phyloP scores from a whole-genome alignment of 2,329 filamentous ascomycete genomes.

The Thyridium curvatum region DNA sequence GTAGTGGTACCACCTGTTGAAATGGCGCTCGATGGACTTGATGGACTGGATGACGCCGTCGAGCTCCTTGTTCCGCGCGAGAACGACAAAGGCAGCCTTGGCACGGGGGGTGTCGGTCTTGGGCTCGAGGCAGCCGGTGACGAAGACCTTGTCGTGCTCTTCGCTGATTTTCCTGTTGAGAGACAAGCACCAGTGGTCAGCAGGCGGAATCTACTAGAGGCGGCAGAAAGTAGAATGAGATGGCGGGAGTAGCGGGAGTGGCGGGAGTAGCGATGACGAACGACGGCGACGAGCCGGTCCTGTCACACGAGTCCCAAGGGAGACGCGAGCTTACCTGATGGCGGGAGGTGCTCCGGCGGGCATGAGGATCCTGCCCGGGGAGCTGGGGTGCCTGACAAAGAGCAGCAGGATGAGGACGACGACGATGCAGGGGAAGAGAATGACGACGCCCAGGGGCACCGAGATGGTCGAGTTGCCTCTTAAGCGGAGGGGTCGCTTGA shows the following conservation, averaged over 20 bases:
- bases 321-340: constrained; percentile 82
- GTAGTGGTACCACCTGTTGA: constrained; percentile 98
- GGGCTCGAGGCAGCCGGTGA: constrained; percentile 78
- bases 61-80: constrained; percentile 92
- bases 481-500: constrained; percentile 79
- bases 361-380: constrained; percentile 75
- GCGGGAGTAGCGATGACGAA: no score
- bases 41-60: constrained; percentile 94
- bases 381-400: constrained; percentile 81
- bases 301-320: no score
- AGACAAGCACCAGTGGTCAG: neutral
- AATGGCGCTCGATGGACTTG: constrained; percentile 96
- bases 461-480: constrained; percentile 89
- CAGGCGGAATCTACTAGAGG: neutral
- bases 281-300: no score
- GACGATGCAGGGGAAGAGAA: constrained; percentile 88
- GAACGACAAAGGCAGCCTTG: constrained; percentile 92
- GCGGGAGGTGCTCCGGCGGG: constrained; percentile 82
- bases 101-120: constrained; percentile 70
- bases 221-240: neutral
- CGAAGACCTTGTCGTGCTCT: constrained; percentile 94
- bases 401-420: constrained; percentile 86
- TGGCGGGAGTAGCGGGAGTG: no score
- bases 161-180: constrained; percentile 82
- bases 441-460: constrained; percentile 83